Base-by-base conservation (phyloP, 108 stramenopile genomes). In the Skeletonema tropicum region DNA sequence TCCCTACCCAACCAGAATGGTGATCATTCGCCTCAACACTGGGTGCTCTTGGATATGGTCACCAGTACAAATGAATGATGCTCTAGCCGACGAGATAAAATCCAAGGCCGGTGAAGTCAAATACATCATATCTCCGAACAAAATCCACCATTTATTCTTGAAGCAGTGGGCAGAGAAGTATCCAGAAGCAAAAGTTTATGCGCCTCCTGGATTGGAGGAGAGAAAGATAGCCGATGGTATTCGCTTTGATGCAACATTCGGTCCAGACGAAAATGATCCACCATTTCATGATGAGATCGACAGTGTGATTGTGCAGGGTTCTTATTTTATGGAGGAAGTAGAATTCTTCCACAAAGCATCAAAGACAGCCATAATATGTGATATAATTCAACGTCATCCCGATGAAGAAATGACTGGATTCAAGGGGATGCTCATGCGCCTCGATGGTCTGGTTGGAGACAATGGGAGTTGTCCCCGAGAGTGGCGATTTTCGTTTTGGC, bases 41-140 rank as follows among this genome's bases (percentile, higher is more conserved):
- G 38, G 38, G 23, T 68, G 67, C 64, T 36, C 70, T 0, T 82
- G 80, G 80, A 66, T 82, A 9, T 82, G 80, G 80, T 77, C 75
- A 11, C 80, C 80, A 12, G 64, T 76, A 12, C 12, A 60, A 11
- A 38, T 72, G 3, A 32, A 62, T 14, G 75, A 76, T n/a, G 70
- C 62, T 31, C 69, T 82, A 25, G 80, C 70, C 13, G 23, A 13
- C 17, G 73, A 76, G 48, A 42, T 82, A 2, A 70, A 76, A 23
- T 17, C 42, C 66, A 69, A 65, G 41, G 75, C 64, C 6, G 80
- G 80, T 15, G 64, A 70, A 30, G 80, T 82, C 19, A 66, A 76
- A 58, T 73, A 64, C 64, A 77, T 82, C 60, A 63, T 76, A 7
- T 70, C 68, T 26, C 80, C 80, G 10, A 82, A 82, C 33, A 70